Evolutionary conservation across 345 rosid genomes (phyloP), one percentile per base, ranked within the genome.

Genomic region (Citrus glauca): DNA sequence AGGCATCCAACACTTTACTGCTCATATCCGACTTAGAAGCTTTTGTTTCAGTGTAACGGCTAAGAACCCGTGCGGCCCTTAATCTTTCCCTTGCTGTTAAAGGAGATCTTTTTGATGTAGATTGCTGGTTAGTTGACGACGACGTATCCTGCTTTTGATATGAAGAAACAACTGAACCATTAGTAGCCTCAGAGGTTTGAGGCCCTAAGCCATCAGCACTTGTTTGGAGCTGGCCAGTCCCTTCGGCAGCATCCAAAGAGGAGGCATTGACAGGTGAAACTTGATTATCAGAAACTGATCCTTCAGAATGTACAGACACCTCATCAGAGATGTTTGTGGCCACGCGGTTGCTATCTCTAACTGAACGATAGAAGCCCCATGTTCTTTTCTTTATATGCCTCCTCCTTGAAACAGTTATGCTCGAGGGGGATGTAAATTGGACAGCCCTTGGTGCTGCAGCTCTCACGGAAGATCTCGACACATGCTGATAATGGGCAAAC

Each of bases 31-130:
- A 76, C 78, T 89, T 90, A n/a, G 86, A 25, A 10, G 89, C 48
- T 78, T 91, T 86, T 25, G 91, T 75, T 75, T 93, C 94, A 5
- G 89, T 72, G 80, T 86, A 81, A 50, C 93, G 84, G 73, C 89
- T 88, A 45, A 87, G 94, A 22, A 93, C 90, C 48, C 99, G 86
- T n/a, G 97, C 98, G 1, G 98, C 99, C 82, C 83, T 86, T n/a
- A 95, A 85, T 76, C 97, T 89, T 83, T 92, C 98, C 74, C 94
- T 84, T 6, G 94, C 98, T 19, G 97, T 93, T 75, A 93, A 79
- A n/a, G 95, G 83, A 0, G 90, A 77, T 72, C 88, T 84, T 83
- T 84, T 92, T 27, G 81, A 35, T 2, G 78, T 37, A 45, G 82
- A 71, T 30, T 82, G 81, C 32, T 0, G 61, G 35, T 32, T 55